Base-by-base conservation (phyloP, 805 yeast genomes). In the Candida khao-thaluensis region DNA sequence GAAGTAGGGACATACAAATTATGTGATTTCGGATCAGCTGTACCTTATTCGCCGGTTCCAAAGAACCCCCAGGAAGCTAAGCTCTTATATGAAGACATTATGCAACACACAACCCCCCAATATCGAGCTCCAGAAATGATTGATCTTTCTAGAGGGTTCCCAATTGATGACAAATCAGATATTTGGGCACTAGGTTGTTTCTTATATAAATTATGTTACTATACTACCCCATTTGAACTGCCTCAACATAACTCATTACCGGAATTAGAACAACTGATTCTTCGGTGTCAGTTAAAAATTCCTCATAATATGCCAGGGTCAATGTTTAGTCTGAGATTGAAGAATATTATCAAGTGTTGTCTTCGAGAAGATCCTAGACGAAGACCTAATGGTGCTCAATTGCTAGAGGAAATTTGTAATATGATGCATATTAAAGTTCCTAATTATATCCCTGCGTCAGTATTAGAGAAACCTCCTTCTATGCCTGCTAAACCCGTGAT, bases 111-210 rank as follows among this genome's bases (percentile, higher is more conserved):
- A 1, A 85, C 95, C 0, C 90, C 95, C 0, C 95, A 85, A 54
- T 85, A 85, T 56, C 69, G 95, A 48, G 71, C 89, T 3, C 95
- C 95, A 3, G 95, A 85, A 59, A 85, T 85, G 93, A 66, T 85
- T 21, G 91, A 85, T 53, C 64, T 85, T 23, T 72, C 77, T 36
- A 71, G 77, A 42, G 80, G 86, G 3, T 72, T 75, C 41, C 83
- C 91, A 9, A 79, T 85, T 36, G 85, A 85, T 59, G 93, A 85
- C 55, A 85, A 85, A 57, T 77, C 87, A 37, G 95, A 85, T 57
- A 75, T 85, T 16, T 85, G 95, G 95, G 95, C 95, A 0, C 57
- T 85, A 24, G 95, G 95, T 9, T 77, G 85, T 18, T 82, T 85
- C 47, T 59, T 85, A 23, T 85, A 85, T 65, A 85, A 85, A 55